Evolutionary conservation across 2,329 filamentous ascomycete genomes (phyloP).

Genomic region (Taxawa tesnikishii): DNA sequence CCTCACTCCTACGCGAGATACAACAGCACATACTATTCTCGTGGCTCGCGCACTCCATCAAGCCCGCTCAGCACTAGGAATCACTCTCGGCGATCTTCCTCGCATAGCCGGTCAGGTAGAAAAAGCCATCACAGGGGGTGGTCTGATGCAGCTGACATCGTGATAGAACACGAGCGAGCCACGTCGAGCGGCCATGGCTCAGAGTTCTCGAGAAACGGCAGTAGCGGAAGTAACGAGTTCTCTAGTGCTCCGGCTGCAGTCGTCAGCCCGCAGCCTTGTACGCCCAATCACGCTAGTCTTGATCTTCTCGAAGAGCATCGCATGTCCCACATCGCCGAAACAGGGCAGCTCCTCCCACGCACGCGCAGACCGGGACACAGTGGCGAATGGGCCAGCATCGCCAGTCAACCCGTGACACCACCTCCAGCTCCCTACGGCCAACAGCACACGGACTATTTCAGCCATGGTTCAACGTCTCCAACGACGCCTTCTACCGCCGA

Average conservation of each 20-base stretch:
- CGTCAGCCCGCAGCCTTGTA: slow-evolving; percentile 14
- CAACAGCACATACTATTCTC: slow-evolving; percentile 17
- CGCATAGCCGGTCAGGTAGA: too few relatives aligned
- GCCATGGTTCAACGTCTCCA: slow-evolving; percentile 1
- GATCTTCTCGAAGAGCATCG: slow-evolving; percentile 33
- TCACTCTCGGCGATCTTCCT: too few relatives aligned
- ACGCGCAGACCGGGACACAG: slow-evolving; percentile 24
- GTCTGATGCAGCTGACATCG: too few relatives aligned
- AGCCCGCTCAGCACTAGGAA: too few relatives aligned
- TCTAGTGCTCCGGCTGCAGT: slow-evolving; percentile 4
- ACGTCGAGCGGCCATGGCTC: slow-evolving; percentile 8
- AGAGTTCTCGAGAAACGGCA: slow-evolving; percentile 12
- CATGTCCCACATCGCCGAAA: slow-evolving; percentile 37
- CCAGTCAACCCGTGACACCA: too few relatives aligned
- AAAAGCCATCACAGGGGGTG: too few relatives aligned
- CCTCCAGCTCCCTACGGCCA: too few relatives aligned
- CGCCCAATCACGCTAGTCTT: slow-evolving; percentile 14
- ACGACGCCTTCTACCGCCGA: slow-evolving; percentile 3
- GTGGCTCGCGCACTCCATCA: too few relatives aligned
- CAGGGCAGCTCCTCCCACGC: slow-evolving; percentile 32
- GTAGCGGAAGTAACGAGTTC: slow-evolving; percentile 11
- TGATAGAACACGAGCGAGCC: slow-evolving; percentile 9
- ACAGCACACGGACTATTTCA: not conserved
- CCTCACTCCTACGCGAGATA: slow-evolving; percentile 24
- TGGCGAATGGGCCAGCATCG: slow-evolving; percentile 22